Conservation (phyloP, 306 rosid genomes). For the Cucumis cinereus region DNA sequence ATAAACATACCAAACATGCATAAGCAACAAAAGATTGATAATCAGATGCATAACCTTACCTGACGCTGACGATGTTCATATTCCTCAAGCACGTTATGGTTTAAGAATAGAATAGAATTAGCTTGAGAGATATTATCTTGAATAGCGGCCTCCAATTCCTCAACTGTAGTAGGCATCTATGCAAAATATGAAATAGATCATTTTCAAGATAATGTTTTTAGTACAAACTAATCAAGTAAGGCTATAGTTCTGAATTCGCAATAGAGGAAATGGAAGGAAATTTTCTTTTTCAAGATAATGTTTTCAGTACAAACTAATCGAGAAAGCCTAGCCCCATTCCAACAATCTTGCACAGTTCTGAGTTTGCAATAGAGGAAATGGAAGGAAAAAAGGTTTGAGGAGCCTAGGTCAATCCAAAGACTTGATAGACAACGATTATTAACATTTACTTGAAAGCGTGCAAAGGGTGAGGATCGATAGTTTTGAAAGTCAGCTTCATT, state of each 20-base stretch:
- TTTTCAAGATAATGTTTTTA: background rate
- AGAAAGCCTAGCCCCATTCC: background rate
- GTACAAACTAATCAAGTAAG: background rate
- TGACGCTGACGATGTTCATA: conserved; percentile 57
- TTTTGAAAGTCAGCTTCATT: background rate
- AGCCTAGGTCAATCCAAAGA: background rate
- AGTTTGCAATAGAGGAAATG: background rate
- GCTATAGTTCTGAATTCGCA: background rate
- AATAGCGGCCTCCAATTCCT: conserved; percentile 79
- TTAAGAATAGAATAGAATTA: conserved; percentile 63
- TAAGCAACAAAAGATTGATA: background rate
- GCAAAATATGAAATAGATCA: background rate
- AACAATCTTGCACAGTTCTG: background rate
- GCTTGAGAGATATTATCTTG: conserved; percentile 71
- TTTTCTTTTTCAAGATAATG: background rate
- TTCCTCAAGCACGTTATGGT: conserved; percentile 65
- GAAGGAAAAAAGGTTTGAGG: background rate
- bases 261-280: background rate
- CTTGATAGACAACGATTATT: background rate
- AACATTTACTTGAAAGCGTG: background rate
- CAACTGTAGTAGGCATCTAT: conserved; percentile 93
- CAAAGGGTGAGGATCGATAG: background rate
- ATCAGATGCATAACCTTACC: conserved; percentile 23
- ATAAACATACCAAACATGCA: background rate
- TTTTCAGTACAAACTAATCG: background rate